Percentiles rank a stretch among this genome's conserved stretches.
Evolutionary conservation across 257 asterid species (phyloP).

Genomic region (Salvia miltiorrhiza): DNA sequence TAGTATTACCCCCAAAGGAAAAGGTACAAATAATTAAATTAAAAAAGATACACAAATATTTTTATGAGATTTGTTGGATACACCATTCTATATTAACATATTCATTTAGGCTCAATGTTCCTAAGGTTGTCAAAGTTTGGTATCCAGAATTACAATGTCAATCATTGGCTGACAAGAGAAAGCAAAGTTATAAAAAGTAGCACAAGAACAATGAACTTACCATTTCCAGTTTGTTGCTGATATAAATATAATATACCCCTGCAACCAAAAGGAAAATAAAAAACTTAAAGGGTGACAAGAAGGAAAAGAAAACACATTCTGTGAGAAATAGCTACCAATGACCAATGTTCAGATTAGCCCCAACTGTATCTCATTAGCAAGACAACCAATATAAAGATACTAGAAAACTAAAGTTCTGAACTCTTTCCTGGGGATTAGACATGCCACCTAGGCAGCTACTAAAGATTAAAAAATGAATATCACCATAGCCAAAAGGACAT

Average conservation of each 20-base stretch:
- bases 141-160: conserved; percentile 3
- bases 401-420: background rate
- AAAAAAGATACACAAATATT: background rate
- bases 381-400: background rate
- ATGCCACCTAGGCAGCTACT: background rate
- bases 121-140: background rate
- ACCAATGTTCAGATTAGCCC: conserved; percentile 4
- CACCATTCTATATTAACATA: background rate
- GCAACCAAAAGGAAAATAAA: conserved; percentile 36
- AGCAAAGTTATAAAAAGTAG: conserved; percentile 7
- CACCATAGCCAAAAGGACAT: background rate
- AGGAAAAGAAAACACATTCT: conserved; percentile 11
- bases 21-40: background rate
- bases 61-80: background rate
- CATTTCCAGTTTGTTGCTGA: conserved; percentile 72
- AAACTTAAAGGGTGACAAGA: conserved; percentile 26
- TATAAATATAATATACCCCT: conserved; percentile 81
- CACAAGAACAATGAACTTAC: conserved; percentile 17
- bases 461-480: background rate
- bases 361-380: conserved; percentile 6
- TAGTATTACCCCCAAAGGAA: background rate
- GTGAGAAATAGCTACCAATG: background rate
- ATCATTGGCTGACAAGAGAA: background rate
- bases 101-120: background rate
- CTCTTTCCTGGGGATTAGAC: background rate